Percentiles rank a stretch among this genome's conserved stretches.
Evolutionary conservation across 768 basidiomycete species (phyloP).

Genomic region (Mycena epipterygia): DNA sequence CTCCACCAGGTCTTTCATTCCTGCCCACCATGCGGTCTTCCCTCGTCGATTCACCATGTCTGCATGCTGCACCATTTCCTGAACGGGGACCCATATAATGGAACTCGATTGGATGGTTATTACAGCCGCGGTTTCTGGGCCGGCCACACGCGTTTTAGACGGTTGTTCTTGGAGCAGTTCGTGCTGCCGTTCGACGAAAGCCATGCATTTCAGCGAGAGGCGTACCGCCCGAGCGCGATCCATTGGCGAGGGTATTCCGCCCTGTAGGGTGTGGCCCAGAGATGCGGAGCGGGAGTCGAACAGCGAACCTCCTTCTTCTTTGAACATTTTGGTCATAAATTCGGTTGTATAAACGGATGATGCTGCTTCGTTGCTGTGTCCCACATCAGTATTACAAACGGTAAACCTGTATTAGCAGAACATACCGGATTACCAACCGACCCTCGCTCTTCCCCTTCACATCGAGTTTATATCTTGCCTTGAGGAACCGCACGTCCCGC

Average conservation of each 20-base stretch:
- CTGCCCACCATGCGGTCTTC: slow-evolving; percentile 83
- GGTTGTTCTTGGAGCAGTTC: slow-evolving; percentile 64
- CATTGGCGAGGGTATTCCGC: slow-evolving; percentile 94
- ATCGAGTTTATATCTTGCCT: slow-evolving; percentile 87
- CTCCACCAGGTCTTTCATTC: slow-evolving; percentile 78
- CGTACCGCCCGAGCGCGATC: slow-evolving; percentile 94
- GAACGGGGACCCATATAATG: slow-evolving; percentile 86
- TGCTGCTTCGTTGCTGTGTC: slow-evolving; percentile 82
- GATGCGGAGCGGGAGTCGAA: slow-evolving; percentile 98
- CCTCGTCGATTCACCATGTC: slow-evolving; percentile 94
- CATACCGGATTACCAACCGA: slow-evolving; percentile 90
- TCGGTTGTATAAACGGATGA: slow-evolving; percentile 93
- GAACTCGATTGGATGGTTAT: slow-evolving; percentile 91
- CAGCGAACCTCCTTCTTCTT: slow-evolving; percentile 91
- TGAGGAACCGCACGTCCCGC: slow-evolving; percentile 90
- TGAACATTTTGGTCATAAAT: slow-evolving; percentile 92
- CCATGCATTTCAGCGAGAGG: slow-evolving; percentile 92
- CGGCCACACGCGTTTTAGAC: slow-evolving; percentile 66
- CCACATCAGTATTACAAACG: slow-evolving; percentile 15
- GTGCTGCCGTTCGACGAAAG: slow-evolving; percentile 91
- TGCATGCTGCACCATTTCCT: slow-evolving; percentile 86
- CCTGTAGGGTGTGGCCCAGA: slow-evolving; percentile 96
- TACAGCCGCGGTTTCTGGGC: slow-evolving; percentile 81
- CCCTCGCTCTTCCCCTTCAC: slow-evolving; percentile 93
- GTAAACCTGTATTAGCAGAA: slow-evolving; percentile 12